Evolutionary conservation across 2,329 filamentous ascomycete species (phyloP).

Genomic region (Penicillium sp.): DNA sequence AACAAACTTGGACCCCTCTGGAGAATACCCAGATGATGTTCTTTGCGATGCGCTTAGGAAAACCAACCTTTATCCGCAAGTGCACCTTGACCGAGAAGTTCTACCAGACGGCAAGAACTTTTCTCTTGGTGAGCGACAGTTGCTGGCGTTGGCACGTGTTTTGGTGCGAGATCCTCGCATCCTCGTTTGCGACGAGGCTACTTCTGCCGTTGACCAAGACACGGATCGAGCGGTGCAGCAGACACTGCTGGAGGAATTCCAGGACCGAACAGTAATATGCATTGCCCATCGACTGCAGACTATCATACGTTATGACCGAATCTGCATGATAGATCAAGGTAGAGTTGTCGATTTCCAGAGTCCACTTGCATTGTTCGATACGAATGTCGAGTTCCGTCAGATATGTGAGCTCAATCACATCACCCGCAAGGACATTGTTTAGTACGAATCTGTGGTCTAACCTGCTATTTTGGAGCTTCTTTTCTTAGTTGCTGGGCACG

Average conservation of each 20-base stretch:
- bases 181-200: background rate
- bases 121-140: background rate
- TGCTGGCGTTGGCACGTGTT: background rate
- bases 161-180: background rate
- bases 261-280: background rate
- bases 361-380: background rate
- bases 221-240: background rate
- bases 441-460: background rate
- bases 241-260: background rate
- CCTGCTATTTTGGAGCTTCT: background rate
- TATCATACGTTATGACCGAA: background rate
- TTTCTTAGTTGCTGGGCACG: background rate
- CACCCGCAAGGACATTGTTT: background rate
- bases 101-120: background rate
- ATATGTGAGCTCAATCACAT: background rate
- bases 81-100: background rate
- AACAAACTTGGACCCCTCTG: background rate
- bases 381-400: background rate
- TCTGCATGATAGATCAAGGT: background rate
- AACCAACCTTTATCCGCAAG: background rate
- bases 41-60: background rate
- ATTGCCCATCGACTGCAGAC: background rate
- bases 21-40: background rate
- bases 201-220: background rate
- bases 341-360: background rate